Evolutionary conservation across 768 basidiomycete genomes (phyloP).

Genomic region (Solioccasus polychromus): DNA sequence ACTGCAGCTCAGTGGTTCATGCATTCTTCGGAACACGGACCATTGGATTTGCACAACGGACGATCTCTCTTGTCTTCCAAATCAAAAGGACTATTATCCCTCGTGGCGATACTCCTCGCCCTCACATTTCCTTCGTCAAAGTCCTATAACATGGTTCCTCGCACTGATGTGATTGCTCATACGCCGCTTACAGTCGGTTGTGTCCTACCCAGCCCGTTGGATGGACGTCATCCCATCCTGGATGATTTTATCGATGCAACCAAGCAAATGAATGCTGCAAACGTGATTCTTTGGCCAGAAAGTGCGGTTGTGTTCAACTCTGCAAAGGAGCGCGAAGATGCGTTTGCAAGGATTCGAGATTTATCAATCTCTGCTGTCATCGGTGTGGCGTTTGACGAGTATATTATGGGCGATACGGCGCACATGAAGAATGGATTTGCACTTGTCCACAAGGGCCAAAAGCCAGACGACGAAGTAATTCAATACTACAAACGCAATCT

Average conservation of each 20-base stretch:
- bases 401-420: conserved; percentile 37
- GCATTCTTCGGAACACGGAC: conserved; percentile 29
- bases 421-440: conserved; percentile 63
- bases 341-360: conserved; percentile 43
- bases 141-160: conserved; percentile 37
- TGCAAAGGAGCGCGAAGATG: conserved; percentile 44
- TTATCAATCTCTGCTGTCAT: conserved; percentile 39
- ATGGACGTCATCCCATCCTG: conserved; percentile 45
- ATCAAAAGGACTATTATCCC: conserved; percentile 31
- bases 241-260: conserved; percentile 64
- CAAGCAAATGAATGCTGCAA: conserved; percentile 43
- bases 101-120: conserved; percentile 39
- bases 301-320: conserved; percentile 67
- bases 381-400: conserved; percentile 74
- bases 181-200: conserved; percentile 68
- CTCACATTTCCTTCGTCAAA: conserved; percentile 59
- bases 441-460: conserved; percentile 43
- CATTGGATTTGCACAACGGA: neutral
- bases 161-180: conserved; percentile 33
- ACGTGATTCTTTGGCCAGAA: conserved; percentile 78
- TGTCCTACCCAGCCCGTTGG: conserved; percentile 51
- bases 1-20: conserved; percentile 56
- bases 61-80: conserved; percentile 17
- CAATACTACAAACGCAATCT: conserved; percentile 75
- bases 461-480: conserved; percentile 36